Base-by-base conservation (phyloP, 73 alveolate genomes). In the Stentor coeruleus region DNA sequence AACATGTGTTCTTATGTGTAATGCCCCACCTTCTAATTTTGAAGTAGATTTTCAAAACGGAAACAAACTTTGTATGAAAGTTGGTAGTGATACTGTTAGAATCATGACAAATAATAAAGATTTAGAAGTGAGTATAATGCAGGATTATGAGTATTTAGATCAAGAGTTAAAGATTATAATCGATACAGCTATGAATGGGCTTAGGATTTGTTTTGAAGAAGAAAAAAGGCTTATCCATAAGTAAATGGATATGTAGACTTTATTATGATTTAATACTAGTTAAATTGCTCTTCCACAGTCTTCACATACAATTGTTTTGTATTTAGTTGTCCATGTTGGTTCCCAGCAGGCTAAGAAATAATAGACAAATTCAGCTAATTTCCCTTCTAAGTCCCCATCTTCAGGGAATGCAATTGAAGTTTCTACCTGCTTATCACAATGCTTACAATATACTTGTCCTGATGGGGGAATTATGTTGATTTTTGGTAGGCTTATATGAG, bases 31-130 rank as follows among this genome's bases (percentile, higher is more conserved):
- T 40, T 66, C 83, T 33, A 36, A 75, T 38, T 75, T 20, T 66
- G 83, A 75, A 75, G 83, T 75, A 2, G 83, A 75, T 38, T 40
- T 75, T 33, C 20, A 75, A 31, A 38, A 40, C 38, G 83, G 83
- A 0, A 39, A 31, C 0, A 75, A 40, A 2, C 40, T 66, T 26
- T 20, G 36, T 26, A 20, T 20, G n/a, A 37, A 33, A 31, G 37
- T 66, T 28, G 79, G 79, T 15, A 66, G 79, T 2, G 79, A 31
- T 11, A 37, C 33, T 20, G 37, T 31, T 0, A 31, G 39, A 3
- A 31, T 20, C n/a, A 26, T 26, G n/a, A 49, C 66, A 11, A 11
- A 6, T 49, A 20, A 49, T 20, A 6, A 49, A 49, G 66, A 49
- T 6, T 26, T 66, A 1, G 79, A 66, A 33, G 37, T 66, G 2